Conservation (phyloP, 2,329 filamentous ascomycete genomes). For the Elsinoe fawcettii region DNA sequence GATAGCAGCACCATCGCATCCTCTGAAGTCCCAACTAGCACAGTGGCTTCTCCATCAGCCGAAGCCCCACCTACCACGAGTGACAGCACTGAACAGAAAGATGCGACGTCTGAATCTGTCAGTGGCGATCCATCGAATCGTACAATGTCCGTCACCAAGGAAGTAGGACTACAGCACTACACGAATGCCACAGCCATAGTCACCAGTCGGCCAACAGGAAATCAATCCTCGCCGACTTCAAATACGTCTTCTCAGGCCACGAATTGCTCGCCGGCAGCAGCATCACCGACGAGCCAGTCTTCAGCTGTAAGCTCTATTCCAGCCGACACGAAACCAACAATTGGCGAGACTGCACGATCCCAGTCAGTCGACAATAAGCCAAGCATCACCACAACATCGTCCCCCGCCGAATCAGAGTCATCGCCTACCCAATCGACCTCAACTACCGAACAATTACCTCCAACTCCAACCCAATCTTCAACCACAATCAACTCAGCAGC, state of each 20-base stretch:
- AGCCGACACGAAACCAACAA: not conserved
- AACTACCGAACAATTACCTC: not conserved
- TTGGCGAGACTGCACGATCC: not conserved
- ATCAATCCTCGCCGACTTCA: not conserved
- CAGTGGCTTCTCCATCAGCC: not conserved
- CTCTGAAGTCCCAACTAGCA: slow-evolving; percentile 32
- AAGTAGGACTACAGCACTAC: slow-evolving; percentile 8
- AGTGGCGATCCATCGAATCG: not conserved
- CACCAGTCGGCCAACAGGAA: not conserved
- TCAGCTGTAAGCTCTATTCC: not conserved
- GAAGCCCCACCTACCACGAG: not conserved
- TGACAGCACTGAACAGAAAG: not conserved
- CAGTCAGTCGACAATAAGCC: not conserved
- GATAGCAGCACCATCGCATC: slow-evolving; percentile 31
- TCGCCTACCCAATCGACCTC: not conserved
- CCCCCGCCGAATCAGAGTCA: not conserved
- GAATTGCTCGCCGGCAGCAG: slow-evolving; percentile 5
- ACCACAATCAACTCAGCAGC: not conserved
- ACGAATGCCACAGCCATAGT: slow-evolving; percentile 3
- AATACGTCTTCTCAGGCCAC: slow-evolving; percentile 14
- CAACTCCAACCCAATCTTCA: not conserved
- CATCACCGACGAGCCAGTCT: not conserved
- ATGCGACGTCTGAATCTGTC: not conserved
- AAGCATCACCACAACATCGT: not conserved
- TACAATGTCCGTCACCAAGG: not conserved